Percentiles rank a stretch among this genome's conserved stretches.
phyloP scores from a whole-genome alignment of 2,329 filamentous ascomycete species.

The Fusarium robinianum region DNA sequence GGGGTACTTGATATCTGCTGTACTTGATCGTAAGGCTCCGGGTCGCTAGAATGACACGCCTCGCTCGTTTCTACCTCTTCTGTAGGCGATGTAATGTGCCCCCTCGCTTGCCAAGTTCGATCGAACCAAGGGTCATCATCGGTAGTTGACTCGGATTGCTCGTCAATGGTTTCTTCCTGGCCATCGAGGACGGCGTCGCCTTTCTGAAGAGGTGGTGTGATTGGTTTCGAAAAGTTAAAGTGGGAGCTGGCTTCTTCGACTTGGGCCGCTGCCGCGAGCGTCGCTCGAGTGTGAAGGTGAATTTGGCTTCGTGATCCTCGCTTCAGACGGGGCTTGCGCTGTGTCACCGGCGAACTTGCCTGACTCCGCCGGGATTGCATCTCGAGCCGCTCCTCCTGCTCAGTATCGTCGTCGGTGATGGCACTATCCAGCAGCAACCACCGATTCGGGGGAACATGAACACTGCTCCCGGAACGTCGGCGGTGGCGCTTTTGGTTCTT shows the following conservation, averaged over 20 bases:
- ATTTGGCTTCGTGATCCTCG: constrained; percentile 47
- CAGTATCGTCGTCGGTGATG: constrained; percentile 51
- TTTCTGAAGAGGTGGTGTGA: constrained; percentile 30
- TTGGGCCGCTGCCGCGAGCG: constrained; percentile 19
- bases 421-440: constrained; percentile 45
- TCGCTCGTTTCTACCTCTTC: constrained; percentile 43
- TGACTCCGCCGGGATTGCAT: constrained; percentile 43
- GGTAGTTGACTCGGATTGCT: constrained; percentile 13
- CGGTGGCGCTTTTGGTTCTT: constrained; percentile 47
- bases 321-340: constrained; percentile 49
- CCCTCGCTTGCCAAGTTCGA: constrained; percentile 11
- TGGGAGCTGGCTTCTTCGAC: constrained; percentile 20
- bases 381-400: constrained; percentile 50
- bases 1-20: constrained; percentile 10
- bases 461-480: constrained; percentile 55
- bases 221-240: constrained; percentile 47
- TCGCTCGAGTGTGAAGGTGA: constrained; percentile 37
- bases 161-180: constrained; percentile 5
- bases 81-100: constrained; percentile 29
- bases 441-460: constrained; percentile 46
- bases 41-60: constrained; percentile 41
- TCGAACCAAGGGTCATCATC: constrained; percentile 19
- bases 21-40: constrained; percentile 37
- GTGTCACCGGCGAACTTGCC: constrained; percentile 31
- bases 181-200: not conserved